These are phyloP conservation scores for Xylaria sp. DNA, from an alignment of 2,329 filamentous ascomycete species.

Conservation along the genomic window DNA sequence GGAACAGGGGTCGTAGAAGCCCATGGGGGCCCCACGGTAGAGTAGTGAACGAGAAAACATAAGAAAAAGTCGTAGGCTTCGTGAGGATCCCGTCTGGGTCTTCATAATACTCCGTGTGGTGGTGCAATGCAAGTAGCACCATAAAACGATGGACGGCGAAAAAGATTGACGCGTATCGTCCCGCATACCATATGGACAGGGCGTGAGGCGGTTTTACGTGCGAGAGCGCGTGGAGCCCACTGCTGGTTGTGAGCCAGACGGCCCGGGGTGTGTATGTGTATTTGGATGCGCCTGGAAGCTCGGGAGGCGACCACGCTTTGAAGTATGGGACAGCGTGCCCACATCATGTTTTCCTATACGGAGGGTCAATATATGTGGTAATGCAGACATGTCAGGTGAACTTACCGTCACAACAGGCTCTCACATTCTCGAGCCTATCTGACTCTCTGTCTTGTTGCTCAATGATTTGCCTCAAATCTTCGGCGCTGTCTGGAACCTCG, in stretches of 20 bases:
- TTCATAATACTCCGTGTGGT: conserved; percentile 18
- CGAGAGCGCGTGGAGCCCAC: conserved; percentile 42
- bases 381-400: conserved; percentile 20
- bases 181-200: neutral
- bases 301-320: conserved; percentile 52
- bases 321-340: conserved; percentile 58
- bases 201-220: conserved; percentile 33
- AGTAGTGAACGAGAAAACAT: neutral
- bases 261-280: conserved; percentile 33
- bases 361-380: neutral
- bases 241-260: conserved; percentile 39
- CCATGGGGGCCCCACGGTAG: neutral
- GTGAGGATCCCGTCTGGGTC: conserved; percentile 21
- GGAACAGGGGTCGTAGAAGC: neutral
- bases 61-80: conserved; percentile 26
- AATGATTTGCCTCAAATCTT: conserved; percentile 81
- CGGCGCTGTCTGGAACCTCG: conserved; percentile 75
- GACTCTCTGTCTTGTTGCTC: conserved; percentile 78
- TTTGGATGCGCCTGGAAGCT: conserved; percentile 40
- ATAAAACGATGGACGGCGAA: conserved; percentile 31
- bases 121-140: conserved; percentile 1
- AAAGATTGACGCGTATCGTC: neutral
- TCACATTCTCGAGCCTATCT: conserved; percentile 88
- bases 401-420: conserved; percentile 96
- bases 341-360: conserved; percentile 78